These are phyloP conservation scores for Candida chilensis DNA, from an alignment of 805 yeast species.

Conservation along the genomic window DNA sequence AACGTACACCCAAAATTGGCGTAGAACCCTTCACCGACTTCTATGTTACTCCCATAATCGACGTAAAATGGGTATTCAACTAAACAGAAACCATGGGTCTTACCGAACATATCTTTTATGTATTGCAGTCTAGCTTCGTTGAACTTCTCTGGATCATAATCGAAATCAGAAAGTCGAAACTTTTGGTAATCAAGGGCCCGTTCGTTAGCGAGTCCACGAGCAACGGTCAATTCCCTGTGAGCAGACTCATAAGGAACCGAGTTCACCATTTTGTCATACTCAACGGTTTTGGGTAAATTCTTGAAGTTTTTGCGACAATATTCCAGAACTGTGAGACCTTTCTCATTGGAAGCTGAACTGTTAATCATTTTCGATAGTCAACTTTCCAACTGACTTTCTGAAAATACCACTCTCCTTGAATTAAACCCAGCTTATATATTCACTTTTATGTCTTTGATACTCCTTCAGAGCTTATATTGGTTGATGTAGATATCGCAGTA, in stretches of 20 bases:
- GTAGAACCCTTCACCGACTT: slow-evolving; percentile 51
- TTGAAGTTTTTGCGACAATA: slow-evolving; percentile 21
- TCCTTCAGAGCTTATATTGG: no score
- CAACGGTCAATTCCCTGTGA: slow-evolving; percentile 13
- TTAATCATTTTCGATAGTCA: no score
- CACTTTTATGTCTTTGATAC: no score
- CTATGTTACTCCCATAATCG: slow-evolving; percentile 60
- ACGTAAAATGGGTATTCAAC: slow-evolving; percentile 53
- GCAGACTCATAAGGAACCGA: slow-evolving; percentile 34
- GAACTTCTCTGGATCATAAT: slow-evolving; percentile 12
- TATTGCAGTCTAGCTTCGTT: slow-evolving; percentile 25
- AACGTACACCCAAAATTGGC: slow-evolving; percentile 51
- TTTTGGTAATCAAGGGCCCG: slow-evolving; percentile 19
- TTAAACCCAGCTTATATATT: no score
- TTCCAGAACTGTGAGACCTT: no score
- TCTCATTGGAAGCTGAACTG: no score
- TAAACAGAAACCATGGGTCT: slow-evolving; percentile 23
- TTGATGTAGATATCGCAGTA: no score
- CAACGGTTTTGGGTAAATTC: slow-evolving; percentile 25
- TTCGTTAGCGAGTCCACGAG: slow-evolving; percentile 22
- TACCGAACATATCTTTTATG: slow-evolving; percentile 38
- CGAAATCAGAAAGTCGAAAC: slow-evolving; percentile 22
- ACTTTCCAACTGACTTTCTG: no score
- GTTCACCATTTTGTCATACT: slow-evolving; percentile 49
- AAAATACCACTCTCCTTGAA: no score